Evolutionary conservation across 1,284 basidiomycete genomes (phyloP), one percentile per base, ranked within the genome.

Genomic region (Volvariella surrecta): DNA sequence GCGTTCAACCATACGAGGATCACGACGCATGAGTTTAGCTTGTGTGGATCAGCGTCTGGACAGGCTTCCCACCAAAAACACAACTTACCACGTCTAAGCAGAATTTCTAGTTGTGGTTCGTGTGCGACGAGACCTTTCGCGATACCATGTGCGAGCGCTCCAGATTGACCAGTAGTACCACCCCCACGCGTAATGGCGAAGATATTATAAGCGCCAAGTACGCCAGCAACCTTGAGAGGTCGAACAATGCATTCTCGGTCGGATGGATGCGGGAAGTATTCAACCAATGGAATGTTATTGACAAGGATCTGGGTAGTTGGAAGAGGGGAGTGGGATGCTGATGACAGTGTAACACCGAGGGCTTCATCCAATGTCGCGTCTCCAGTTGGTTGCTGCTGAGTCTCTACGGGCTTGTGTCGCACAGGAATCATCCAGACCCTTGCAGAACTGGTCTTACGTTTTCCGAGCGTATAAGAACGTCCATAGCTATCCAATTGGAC

Each of bases 1-100:
- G 54, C 95, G 78, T 70, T 99, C 95, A 22, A 97, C 93, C 85
- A 94, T 90, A 64, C 95, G 86, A 38, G 92, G 89, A 69, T 99
- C 95, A 58, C 95, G 82, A 62, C 82, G 81, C 48, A 93, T 66
- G 31, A 95, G 69, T 67, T 91, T 87, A 50, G 90, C 94, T 93
- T 61, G 0, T 28, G 50, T 15, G 15, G 8, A 15, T 35, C 34
- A 35, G 34, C 34, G 6, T 35, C 32, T 31, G 19, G 13, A n/a
- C 6, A 6, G 24, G 6, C 11, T 6, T 11, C 24, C 24, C 11
- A 28, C 24, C 6, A 28, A 9, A 48, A 15, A 24, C 30, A 44
- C 40, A n/a, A 65, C 67, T 42, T 53, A 89, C 91, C 83, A 74
- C 80, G 79, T 56, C 75, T 74, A 48, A 97, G 64, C 19, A 92